Conservation (phyloP, 208 protist genomes). For the Trypanosoma conorhini region DNA sequence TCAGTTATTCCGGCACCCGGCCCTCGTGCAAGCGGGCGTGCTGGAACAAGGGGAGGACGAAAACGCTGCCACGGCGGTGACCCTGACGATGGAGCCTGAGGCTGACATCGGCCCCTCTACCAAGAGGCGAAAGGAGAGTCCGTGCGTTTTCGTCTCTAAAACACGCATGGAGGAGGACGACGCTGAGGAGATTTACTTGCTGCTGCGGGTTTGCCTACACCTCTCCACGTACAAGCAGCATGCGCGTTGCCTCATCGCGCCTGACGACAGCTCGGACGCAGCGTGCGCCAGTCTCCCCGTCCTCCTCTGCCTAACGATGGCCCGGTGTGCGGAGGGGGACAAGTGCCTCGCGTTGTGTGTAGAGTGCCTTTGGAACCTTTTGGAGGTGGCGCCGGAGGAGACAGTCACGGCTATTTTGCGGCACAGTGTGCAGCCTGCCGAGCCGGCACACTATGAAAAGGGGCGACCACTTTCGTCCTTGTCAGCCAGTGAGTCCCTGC, state of each 20-base stretch:
- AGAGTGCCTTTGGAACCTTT: slow-evolving; percentile 57
- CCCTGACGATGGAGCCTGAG: not conserved
- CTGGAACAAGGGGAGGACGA: not conserved
- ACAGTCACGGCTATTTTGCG: slow-evolving; percentile 40
- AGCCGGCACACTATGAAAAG: not conserved
- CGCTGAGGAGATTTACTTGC: slow-evolving; percentile 26
- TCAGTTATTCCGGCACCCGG: not conserved
- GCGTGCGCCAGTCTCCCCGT: slow-evolving; percentile 27
- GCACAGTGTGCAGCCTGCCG: not conserved
- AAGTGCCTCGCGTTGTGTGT: slow-evolving; percentile 45
- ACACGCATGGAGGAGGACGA: slow-evolving; percentile 19
- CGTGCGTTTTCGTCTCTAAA: not conserved
- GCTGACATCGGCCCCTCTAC: not conserved
- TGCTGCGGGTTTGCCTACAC: slow-evolving; percentile 23
- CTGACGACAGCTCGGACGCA: not conserved
- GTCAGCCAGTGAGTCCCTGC: slow-evolving; percentile 51
- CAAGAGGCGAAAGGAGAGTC: not conserved
- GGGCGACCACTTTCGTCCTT: slow-evolving; percentile 24
- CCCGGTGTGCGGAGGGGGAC: slow-evolving; percentile 36
- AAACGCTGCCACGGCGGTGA: not conserved
- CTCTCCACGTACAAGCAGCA: slow-evolving; percentile 33
- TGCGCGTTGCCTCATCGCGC: slow-evolving; percentile 13
- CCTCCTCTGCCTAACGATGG: slow-evolving; percentile 35
- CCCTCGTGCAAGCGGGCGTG: not conserved
- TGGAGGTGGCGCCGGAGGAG: slow-evolving; percentile 36